These are phyloP conservation scores for Naganishia vishniacii DNA, from an alignment of 768 basidiomycete species.

Conservation along the genomic window DNA sequence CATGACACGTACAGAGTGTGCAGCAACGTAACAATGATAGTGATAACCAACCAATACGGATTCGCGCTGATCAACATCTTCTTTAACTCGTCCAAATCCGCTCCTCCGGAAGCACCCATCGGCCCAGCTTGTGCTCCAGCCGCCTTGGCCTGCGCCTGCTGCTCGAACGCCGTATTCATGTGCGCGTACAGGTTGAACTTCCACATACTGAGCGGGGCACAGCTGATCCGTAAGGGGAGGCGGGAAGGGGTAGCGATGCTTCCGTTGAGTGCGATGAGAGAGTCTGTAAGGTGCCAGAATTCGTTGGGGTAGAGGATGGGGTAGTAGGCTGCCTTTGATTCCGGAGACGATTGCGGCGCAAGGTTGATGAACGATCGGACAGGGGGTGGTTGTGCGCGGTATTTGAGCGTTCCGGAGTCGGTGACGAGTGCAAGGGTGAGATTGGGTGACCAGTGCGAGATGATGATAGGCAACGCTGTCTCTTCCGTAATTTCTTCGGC, in stretches of 20 bases:
- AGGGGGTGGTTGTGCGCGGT: slow-evolving; percentile 30
- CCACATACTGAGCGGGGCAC: slow-evolving; percentile 66
- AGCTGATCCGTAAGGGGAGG: slow-evolving; percentile 72
- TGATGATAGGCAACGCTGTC: slow-evolving; percentile 54
- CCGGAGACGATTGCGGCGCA: slow-evolving; percentile 51
- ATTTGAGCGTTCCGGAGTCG: slow-evolving; percentile 52
- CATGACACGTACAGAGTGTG: slow-evolving; percentile 67
- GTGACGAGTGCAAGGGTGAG: slow-evolving; percentile 79
- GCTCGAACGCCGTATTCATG: slow-evolving; percentile 79
- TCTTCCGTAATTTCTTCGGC: slow-evolving; percentile 34
- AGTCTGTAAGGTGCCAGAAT: slow-evolving; percentile 76
- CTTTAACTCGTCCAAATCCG: slow-evolving; percentile 90
- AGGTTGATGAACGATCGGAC: slow-evolving; percentile 59
- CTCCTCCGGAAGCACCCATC: slow-evolving; percentile 54
- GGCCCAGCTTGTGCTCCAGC: slow-evolving; percentile 26
- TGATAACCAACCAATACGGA: slow-evolving; percentile 78
- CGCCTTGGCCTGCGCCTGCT: slow-evolving; percentile 65
- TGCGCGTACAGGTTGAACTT: slow-evolving; percentile 75
- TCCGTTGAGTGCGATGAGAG: slow-evolving; percentile 77
- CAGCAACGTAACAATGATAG: slow-evolving; percentile 74
- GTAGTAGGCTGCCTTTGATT: slow-evolving; percentile 53
- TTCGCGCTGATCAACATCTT: slow-evolving; percentile 66
- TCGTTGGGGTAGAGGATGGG: slow-evolving; percentile 90
- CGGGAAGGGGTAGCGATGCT: slow-evolving; percentile 59
- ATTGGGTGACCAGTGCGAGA: slow-evolving; percentile 83